phyloP scores from a whole-genome alignment of 805 yeast species.

The Priceomyces fermenticarens region DNA sequence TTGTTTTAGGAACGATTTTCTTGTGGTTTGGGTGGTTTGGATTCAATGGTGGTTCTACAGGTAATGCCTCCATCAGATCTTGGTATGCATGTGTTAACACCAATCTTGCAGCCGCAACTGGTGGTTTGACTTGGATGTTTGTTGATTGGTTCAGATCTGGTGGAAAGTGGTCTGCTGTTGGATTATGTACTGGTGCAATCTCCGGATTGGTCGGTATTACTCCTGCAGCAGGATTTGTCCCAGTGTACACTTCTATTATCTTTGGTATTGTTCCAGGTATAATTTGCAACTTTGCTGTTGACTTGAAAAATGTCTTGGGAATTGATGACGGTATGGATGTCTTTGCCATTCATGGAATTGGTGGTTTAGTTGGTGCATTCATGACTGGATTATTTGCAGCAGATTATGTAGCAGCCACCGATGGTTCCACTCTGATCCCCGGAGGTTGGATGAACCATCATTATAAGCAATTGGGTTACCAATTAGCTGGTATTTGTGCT shows the following conservation, averaged over 20 bases:
- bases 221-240: slow-evolving; percentile 96
- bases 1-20: slow-evolving; percentile 89
- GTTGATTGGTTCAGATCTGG: slow-evolving; percentile 85
- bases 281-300: slow-evolving; percentile 83
- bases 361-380: slow-evolving; percentile 81
- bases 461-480: slow-evolving; percentile 81
- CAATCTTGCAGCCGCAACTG: slow-evolving; percentile 88
- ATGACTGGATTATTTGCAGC: slow-evolving; percentile 93
- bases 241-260: slow-evolving; percentile 82
- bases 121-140: slow-evolving; percentile 93
- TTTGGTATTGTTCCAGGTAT: slow-evolving; percentile 78
- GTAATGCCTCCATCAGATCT: slow-evolving; percentile 88
- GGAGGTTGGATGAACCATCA: slow-evolving; percentile 92
- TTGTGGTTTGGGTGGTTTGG: slow-evolving; percentile 99
- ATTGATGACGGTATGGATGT: slow-evolving; percentile 96
- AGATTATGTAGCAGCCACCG: slow-evolving; percentile 56
- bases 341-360: slow-evolving; percentile 90
- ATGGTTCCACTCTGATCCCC: slow-evolving; percentile 37
- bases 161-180: slow-evolving; percentile 89
- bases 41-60: slow-evolving; percentile 97
- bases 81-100: slow-evolving; percentile 94
- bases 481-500: slow-evolving; percentile 73
- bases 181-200: slow-evolving; percentile 90
- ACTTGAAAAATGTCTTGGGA: slow-evolving; percentile 63
- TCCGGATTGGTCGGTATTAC: slow-evolving; percentile 94